A percentile compares a stretch with the other conserved stretches of the same genome.
Evolutionary conservation across 192 early-diverging fungal genomes (phyloP).

Genomic region (Gryganskiella cystojenkinii): DNA sequence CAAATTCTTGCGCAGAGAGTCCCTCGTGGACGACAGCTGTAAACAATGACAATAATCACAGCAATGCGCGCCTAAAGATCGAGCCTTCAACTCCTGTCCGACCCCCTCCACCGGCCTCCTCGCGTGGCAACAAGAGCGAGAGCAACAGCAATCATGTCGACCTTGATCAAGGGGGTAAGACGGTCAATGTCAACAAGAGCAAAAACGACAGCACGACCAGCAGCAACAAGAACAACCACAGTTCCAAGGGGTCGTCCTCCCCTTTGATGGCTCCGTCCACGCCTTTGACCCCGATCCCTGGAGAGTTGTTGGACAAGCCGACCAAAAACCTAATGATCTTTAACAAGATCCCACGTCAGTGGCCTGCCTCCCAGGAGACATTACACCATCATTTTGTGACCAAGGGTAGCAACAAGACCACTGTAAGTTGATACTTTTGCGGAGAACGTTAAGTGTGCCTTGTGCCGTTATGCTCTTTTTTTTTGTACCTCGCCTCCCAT

Average conservation of each 20-base stretch:
- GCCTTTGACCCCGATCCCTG: conserved; percentile 27
- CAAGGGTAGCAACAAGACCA: conserved; percentile 24
- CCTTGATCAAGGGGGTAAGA: background rate
- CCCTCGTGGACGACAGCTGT: conserved; percentile 7
- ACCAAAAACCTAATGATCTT: conserved; percentile 50
- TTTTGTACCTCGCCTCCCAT: background rate
- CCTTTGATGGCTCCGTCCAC: conserved; percentile 17
- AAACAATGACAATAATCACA: too few relatives aligned
- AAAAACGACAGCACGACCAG: too few relatives aligned
- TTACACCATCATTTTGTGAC: conserved; percentile 33
- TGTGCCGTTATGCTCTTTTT: background rate
- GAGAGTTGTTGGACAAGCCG: conserved; percentile 42
- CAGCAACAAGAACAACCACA: too few relatives aligned
- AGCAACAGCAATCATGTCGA: background rate
- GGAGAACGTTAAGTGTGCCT: too few relatives aligned
- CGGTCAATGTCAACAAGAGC: too few relatives aligned
- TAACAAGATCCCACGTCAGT: conserved; percentile 48
- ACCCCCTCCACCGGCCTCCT: background rate
- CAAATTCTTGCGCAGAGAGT: conserved; percentile 24
- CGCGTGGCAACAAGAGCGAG: background rate
- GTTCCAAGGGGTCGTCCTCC: conserved; percentile 12
- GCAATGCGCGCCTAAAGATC: conserved; percentile 32
- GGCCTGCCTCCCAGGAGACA: conserved; percentile 50
- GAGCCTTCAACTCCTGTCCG: conserved; percentile 32
- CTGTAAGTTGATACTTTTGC: conserved; percentile 18